Base-by-base conservation (phyloP, 1,139 yeast species). In the Tardiomyces depauwii region DNA sequence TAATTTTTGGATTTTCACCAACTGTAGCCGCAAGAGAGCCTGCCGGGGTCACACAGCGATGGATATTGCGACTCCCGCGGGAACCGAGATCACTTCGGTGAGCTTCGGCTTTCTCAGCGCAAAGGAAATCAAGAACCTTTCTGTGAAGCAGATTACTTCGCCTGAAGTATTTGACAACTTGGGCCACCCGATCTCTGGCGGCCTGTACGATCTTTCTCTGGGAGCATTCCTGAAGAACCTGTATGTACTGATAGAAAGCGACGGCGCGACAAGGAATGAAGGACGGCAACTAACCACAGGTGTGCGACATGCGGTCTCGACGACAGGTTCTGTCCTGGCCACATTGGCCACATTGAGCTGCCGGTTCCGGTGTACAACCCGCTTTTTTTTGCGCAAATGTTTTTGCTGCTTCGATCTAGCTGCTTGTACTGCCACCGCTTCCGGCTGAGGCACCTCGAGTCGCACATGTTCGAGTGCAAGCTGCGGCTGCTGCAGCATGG, bases 281-380 rank as follows among this genome's bases (percentile, higher is more conserved):
- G 7, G 25, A 21, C 25, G 7, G 4, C 25, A 21, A 21, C 36
- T 30, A 30, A 30, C 36, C 4, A 30, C 36, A 30, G 36, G 5
- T 89, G 99, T 76, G 75, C 93, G 27, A 91, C 98, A 2, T 93
- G 99, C 76, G 96, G 97, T 25, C 72, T 91, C 52, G 96, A 88
- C 63, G 97, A 91, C 57, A 80, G 85, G 60, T 82, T 78, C 59
- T 93, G 99, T 69, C 96, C 97, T 2, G 99, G 99, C 38, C 99
- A 93, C 65, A 88, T 87, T 68, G 99, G 99, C 49, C 98, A 93
- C 65, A 88, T 93, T 50, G 96, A 91, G 63, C 75, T 93, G 55
- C 98, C 98, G 10, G 82, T 87, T 39, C 95, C 97, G 5, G 94
- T 87, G 42, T 93, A 88, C 71, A 91, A 88, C 62, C 97, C 98